Percentiles rank a stretch among this genome's conserved stretches.
Evolutionary conservation across 139 green algal species (phyloP).

Genomic region (Chlorella sorokiniana): DNA sequence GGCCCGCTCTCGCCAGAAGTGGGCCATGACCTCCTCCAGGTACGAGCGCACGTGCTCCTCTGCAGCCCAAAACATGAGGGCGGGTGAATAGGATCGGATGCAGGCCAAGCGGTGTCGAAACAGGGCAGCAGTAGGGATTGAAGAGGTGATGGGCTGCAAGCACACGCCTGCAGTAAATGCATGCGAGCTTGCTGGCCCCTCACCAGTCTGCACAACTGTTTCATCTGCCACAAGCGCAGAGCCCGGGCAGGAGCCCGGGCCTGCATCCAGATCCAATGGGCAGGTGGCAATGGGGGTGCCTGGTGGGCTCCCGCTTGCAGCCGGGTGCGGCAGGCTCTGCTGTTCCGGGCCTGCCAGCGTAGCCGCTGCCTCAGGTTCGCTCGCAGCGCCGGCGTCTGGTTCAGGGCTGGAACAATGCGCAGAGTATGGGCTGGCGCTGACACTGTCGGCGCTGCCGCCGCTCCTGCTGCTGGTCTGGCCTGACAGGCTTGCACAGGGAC

Average conservation of each 20-base stretch:
- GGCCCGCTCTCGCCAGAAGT: conserved; percentile 19
- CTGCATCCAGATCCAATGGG: not conserved
- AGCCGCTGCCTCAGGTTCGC: not conserved
- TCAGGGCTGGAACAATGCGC: not conserved
- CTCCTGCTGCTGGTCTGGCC: not conserved
- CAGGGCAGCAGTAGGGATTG: not conserved
- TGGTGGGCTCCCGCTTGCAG: not conserved
- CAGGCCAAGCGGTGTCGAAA: not conserved
- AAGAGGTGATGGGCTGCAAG: not conserved
- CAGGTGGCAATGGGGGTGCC: not conserved
- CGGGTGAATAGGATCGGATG: not conserved
- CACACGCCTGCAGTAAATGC: not conserved
- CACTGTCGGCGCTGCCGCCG: not conserved
- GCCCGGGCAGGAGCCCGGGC: conserved; percentile 13
- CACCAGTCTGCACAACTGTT: conserved; percentile 23
- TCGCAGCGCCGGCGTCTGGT: not conserved
- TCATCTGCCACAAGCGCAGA: conserved; percentile 15
- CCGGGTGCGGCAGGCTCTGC: not conserved
- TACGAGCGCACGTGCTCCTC: conserved; percentile 24
- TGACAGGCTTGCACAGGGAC: too few relatives aligned
- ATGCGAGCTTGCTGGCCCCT: not conserved
- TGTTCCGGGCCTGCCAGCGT: not conserved
- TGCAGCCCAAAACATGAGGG: not conserved
- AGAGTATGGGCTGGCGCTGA: not conserved
- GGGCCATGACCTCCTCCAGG: conserved; percentile 10